Conservation (phyloP, 768 basidiomycete genomes). For the Trametes villosa region DNA sequence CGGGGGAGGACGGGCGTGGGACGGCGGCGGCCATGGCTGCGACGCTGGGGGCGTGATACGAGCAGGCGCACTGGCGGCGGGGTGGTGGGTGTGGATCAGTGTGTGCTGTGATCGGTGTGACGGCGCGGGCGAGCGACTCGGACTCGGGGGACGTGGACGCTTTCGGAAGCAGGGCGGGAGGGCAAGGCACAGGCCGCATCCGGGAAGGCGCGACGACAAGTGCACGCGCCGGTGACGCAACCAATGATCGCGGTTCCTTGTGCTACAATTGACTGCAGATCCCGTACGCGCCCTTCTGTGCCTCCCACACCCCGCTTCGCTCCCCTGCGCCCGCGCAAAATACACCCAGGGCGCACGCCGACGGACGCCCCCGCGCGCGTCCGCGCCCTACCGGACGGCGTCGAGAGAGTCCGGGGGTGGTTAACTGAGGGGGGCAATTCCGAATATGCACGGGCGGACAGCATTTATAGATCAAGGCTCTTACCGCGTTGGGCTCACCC, state of each 20-base stretch:
- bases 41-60: neutral
- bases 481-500: neutral
- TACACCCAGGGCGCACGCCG: neutral
- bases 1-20: neutral
- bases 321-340: neutral
- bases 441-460: neutral
- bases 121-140: neutral
- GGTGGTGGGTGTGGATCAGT: slow-evolving; percentile 1
- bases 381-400: neutral
- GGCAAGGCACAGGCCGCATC: slow-evolving; percentile 3
- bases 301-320: neutral
- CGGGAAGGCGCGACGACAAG: slow-evolving; percentile 3
- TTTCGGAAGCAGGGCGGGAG: slow-evolving; percentile 16
- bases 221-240: slow-evolving; percentile 21
- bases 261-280: slow-evolving; percentile 13
- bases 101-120: slow-evolving; percentile 10
- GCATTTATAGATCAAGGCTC: slow-evolving; percentile 14
- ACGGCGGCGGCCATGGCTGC: neutral
- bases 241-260: slow-evolving; percentile 15
- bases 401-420: neutral
- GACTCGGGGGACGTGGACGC: slow-evolving; percentile 11
- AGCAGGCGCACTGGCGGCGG: too few species aligned
- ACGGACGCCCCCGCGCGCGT: neutral
- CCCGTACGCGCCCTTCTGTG: neutral
- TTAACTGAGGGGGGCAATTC: too few species aligned